Evolutionary conservation across 345 rosid species (phyloP), one percentile per base, ranked within the genome.

Genomic region (Clausena lansium): DNA sequence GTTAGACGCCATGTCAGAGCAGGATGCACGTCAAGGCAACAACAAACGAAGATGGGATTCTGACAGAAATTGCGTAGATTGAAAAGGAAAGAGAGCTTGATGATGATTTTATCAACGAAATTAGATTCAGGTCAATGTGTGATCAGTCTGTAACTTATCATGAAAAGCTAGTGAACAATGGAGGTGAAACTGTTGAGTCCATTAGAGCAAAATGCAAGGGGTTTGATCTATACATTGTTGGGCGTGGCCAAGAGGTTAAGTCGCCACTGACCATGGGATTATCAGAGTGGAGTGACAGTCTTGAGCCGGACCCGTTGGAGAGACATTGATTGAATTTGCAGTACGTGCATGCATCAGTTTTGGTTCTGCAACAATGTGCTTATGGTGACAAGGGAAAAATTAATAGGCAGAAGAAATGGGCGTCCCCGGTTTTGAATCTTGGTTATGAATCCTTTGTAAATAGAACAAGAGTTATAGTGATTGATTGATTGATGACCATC

Each of bases 91-190:
- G 50, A 41, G 70, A 47, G 47, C 9, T 7, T 0, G 70, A 64
- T 14, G 77, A 32, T 32, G 77, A 80, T 27, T 81, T 76, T 25
- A 32, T 86, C 5, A 77, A 86, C 36, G 83, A 83, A 77, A 85
- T 88, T 66, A 80, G 81, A 70, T 85, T 83, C 63, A 79, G 15
- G 60, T 64, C 84, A 68, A 81, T 79, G 85, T n/a, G n/a, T n/a
- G n/a, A n/a, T n/a, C n/a, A n/a, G n/a, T n/a, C n/a, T n/a, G n/a
- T n/a, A n/a, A n/a, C n/a, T n/a, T n/a, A n/a, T n/a, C n/a, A n/a
- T n/a, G n/a, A n/a, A n/a, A n/a, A n/a, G n/a, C n/a, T n/a, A n/a
- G n/a, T n/a, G n/a, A n/a, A n/a, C n/a, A n/a, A n/a, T n/a, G n/a
- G n/a, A n/a, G n/a, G n/a, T n/a, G n/a, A n/a, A n/a, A n/a, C n/a